phyloP scores from a whole-genome alignment of 192 early-diverging fungal genomes.

The Linnemannia hyalina region DNA sequence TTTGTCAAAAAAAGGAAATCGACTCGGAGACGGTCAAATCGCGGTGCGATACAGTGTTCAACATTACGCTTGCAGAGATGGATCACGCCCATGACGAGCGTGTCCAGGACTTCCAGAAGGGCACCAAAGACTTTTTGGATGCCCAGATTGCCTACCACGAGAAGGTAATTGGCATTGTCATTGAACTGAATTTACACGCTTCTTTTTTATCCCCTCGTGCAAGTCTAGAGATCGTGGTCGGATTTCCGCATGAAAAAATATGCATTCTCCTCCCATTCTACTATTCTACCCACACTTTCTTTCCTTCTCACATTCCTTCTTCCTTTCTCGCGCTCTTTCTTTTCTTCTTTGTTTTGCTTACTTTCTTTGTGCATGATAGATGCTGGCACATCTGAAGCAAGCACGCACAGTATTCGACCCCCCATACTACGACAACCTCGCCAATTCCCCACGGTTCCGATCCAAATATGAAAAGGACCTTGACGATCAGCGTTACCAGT shows the following conservation, averaged over 20 bases:
- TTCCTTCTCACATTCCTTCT: background rate
- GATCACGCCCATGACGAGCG: slow-evolving; percentile 61
- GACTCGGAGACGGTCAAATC: slow-evolving; percentile 60
- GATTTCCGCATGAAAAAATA: too few species aligned
- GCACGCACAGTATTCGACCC: slow-evolving; percentile 54
- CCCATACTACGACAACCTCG: slow-evolving; percentile 47
- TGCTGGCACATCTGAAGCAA: slow-evolving; percentile 56
- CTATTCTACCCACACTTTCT: too few species aligned
- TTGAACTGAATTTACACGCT: background rate
- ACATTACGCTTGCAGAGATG: slow-evolving; percentile 59
- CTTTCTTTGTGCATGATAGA: slow-evolving; percentile 10
- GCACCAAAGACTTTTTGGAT: slow-evolving; percentile 59
- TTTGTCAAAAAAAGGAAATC: slow-evolving; percentile 28
- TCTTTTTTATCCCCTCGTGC: background rate
- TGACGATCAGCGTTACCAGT: slow-evolving; percentile 51
- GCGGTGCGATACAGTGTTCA: slow-evolving; percentile 61
- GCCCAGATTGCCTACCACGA: slow-evolving; percentile 59
- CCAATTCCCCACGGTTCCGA: slow-evolving; percentile 42
- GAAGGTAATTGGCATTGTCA: slow-evolving; percentile 38
- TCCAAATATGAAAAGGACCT: slow-evolving; percentile 53
- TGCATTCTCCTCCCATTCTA: too few species aligned
- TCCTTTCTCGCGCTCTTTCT: background rate
- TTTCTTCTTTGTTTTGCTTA: background rate
- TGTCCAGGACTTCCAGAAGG: slow-evolving; percentile 54
- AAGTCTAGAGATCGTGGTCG: background rate